A percentile compares a stretch with the other conserved stretches of the same genome.
Evolutionary conservation across 306 rosid species (phyloP).

Genomic region (Fragaria vesca): DNA sequence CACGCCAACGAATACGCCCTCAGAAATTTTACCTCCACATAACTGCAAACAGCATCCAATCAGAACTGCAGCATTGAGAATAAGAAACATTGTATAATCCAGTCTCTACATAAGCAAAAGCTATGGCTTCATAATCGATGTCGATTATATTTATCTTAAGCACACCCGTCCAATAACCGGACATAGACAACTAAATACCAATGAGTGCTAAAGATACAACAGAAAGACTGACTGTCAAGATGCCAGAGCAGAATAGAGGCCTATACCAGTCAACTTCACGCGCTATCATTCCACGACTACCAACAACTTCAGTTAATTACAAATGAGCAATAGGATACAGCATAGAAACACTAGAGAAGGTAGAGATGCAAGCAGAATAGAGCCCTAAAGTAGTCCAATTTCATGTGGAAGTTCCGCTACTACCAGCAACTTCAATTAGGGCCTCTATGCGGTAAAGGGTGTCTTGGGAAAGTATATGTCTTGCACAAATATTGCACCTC

Average conservation of each 20-base stretch:
- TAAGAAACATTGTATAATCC: conserved; percentile 17
- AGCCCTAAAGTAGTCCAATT: not conserved
- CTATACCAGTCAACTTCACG: not conserved
- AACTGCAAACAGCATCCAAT: conserved; percentile 65
- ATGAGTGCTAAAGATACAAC: not conserved
- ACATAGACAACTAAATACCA: not conserved
- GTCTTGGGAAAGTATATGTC: not conserved
- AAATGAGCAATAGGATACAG: not conserved
- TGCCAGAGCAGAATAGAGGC: not conserved
- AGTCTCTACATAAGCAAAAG: conserved; percentile 27
- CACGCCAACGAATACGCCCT: conserved; percentile 92
- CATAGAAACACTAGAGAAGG: not conserved
- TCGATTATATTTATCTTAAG: not conserved
- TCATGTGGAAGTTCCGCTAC: not conserved
- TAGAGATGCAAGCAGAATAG: not conserved
- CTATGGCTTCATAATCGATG: not conserved
- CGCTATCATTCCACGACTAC: not conserved
- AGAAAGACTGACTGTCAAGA: not conserved
- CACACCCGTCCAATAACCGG: not conserved
- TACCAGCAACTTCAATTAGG: not conserved
- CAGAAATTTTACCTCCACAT: conserved; percentile 96
- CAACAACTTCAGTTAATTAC: not conserved
- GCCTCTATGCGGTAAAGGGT: not conserved
- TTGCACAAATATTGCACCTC: not conserved
- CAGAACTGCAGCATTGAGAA: conserved; percentile 34